Percentiles rank a stretch among this genome's conserved stretches.
Evolutionary conservation across 2,329 filamentous ascomycete genomes (phyloP).

Genomic region (Atkinsonella hypoxylon): DNA sequence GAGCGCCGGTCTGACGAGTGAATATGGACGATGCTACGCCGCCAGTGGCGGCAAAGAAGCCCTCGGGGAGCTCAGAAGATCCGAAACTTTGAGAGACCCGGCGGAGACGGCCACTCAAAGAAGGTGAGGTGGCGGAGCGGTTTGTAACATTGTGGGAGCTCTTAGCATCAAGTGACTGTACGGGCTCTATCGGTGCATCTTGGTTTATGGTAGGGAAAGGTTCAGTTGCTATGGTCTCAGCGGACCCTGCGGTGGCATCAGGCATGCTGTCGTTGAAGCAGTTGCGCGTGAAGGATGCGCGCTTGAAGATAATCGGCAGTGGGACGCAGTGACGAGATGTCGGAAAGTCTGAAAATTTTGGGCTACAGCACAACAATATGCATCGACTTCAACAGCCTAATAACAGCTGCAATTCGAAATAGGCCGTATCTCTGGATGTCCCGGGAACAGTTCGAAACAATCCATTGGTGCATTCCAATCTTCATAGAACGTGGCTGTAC

Average conservation of each 20-base stretch:
- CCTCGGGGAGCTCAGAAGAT: constrained; percentile 33
- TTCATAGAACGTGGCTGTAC: not conserved
- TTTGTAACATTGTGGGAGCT: constrained; percentile 9
- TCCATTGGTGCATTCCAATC: not conserved
- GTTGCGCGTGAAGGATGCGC: not conserved
- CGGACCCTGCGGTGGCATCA: constrained; percentile 1
- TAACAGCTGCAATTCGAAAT: not conserved
- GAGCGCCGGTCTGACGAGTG: constrained; percentile 12
- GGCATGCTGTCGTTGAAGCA: constrained; percentile 3
- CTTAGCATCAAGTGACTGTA: constrained; percentile 1
- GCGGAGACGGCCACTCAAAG: constrained; percentile 20
- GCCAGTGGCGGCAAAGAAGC: constrained; percentile 36
- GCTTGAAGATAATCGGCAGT: not conserved
- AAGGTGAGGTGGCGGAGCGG: constrained; percentile 19
- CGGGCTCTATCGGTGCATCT: constrained; percentile 3
- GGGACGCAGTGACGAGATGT: not conserved
- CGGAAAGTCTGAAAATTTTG: no score
- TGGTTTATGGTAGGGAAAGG: constrained; percentile 16
- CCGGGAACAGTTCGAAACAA: no score
- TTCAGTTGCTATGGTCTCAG: constrained; percentile 8
- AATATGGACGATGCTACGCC: constrained; percentile 30
- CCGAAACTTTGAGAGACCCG: constrained; percentile 27
- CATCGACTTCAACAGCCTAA: not conserved
- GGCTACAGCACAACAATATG: not conserved
- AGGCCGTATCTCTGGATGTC: no score